A percentile compares a stretch with the other conserved stretches of the same genome.
Conservation (phyloP, 768 basidiomycete species). For the Mycena galericulata region DNA sequence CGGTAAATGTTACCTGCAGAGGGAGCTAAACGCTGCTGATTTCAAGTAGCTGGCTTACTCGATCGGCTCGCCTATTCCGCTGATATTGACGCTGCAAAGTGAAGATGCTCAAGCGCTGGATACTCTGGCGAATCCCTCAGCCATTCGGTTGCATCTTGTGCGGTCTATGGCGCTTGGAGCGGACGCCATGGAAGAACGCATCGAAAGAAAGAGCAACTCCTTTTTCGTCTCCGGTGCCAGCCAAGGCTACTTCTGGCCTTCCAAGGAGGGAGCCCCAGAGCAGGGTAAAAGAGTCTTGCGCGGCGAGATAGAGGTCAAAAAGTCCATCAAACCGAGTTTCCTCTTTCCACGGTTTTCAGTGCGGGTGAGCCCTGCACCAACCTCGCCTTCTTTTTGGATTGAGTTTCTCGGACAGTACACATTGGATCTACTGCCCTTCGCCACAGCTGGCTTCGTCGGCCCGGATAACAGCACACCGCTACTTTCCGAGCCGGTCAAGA, state of each 20-base stretch:
- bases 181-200: constrained; percentile 56
- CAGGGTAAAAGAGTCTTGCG: constrained; percentile 51
- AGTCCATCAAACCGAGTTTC: constrained; percentile 55
- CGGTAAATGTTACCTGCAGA: constrained; percentile 41
- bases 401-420: constrained; percentile 52
- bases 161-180: constrained; percentile 63
- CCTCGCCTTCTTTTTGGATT: neutral
- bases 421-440: constrained; percentile 56
- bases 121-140: constrained; percentile 54
- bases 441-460: constrained; percentile 54
- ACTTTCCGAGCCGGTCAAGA: constrained; percentile 52
- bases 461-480: constrained; percentile 37
- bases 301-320: constrained; percentile 66
- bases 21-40: neutral
- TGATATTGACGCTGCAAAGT: constrained; percentile 59
- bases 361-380: constrained; percentile 50
- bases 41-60: constrained; percentile 60
- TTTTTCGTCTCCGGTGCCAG: constrained; percentile 56
- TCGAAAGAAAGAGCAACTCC: constrained; percentile 56
- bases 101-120: constrained; percentile 63
- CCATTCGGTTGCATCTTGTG: constrained; percentile 56
- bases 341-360: constrained; percentile 57
- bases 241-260: constrained; percentile 64
- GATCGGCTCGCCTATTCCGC: constrained; percentile 63
- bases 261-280: constrained; percentile 45